Conservation (phyloP, 2,329 filamentous ascomycete species). For the Xylaria multiplex region DNA sequence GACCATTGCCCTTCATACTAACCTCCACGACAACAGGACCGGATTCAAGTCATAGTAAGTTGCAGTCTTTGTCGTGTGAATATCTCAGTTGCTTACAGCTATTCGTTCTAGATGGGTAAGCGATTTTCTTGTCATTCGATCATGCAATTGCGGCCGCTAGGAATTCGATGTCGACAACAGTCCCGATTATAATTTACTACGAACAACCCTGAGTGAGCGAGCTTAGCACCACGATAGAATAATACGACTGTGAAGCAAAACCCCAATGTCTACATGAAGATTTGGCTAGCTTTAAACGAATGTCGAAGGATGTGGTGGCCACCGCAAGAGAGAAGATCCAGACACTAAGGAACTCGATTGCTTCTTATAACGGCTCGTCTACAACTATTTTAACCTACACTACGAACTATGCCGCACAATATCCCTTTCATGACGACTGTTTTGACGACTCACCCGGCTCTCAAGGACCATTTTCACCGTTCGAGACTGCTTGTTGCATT, state of each 20-base stretch:
- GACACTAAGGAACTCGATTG: background rate
- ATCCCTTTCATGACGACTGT: background rate
- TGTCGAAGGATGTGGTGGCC: background rate
- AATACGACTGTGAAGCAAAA: background rate
- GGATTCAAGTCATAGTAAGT: conserved; percentile 61
- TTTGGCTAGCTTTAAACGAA: background rate
- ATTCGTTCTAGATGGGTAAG: conserved; percentile 48
- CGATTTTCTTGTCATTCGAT: conserved; percentile 38
- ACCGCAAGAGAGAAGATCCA: background rate
- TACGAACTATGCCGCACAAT: background rate
- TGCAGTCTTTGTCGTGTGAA: conserved; percentile 29
- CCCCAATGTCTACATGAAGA: background rate
- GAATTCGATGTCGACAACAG: conserved; percentile 21
- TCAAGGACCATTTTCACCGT: background rate
- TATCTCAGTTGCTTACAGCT: conserved; percentile 38
- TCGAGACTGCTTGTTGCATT: conserved; percentile 3
- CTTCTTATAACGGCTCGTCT: background rate
- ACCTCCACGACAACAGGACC: conserved; percentile 56
- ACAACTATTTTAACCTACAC: background rate
- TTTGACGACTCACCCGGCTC: background rate
- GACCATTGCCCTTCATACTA: conserved; percentile 43
- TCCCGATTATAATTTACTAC: conserved; percentile 1
- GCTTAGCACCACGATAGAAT: background rate
- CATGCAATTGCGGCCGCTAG: conserved; percentile 36
- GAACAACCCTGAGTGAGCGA: conserved; percentile 2